Evolutionary conservation across 192 early-diverging fungal species (phyloP), one percentile per base, ranked within the genome.

Genomic region (Mortierella alpina): DNA sequence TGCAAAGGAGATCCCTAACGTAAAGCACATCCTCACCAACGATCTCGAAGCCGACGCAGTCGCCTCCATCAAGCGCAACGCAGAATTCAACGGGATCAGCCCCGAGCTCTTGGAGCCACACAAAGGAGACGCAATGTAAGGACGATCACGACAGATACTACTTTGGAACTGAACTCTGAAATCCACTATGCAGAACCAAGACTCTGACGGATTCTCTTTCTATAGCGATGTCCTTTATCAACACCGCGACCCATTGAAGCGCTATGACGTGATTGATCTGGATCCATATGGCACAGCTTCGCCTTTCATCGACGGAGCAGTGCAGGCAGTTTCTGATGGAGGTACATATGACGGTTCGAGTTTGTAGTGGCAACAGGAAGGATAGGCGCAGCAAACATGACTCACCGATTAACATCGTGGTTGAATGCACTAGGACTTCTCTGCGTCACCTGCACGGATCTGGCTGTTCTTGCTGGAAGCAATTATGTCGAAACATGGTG

Each of bases 401-500:
- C 41, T 49, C 56, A 18, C 54, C 50, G 5, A 31, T 40, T 8
- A 22, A 65, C n/a, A 48, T 23, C n/a, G 63, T 39, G 13, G 20
- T 7, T 31, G 18, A 8, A n/a, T 54, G 13, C 5, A 41, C 40
- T 68, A 90, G 94, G 94, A 4, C 83, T 99, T 17, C 87, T 99
- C 41, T 98, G 97, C 76, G 92, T 99, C 7, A 99, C 98, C 4
- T 99, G 97, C 84, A 99, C 98, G 2, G 98, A 99, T 89, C 84
- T 99, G 84, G 96, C 95, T 8, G 89, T 97, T 18, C 88, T 99
- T 15, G 95, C 96, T 70, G 96, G 96, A 58, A 92, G 83, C 86
- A 99, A 90, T 82, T 89, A 93, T 84, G 94, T 87, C 60, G 97
- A 92, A 84, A 90, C 92, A 66, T 94, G 92, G 86, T 86, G 82